Conservation (phyloP, 148 eudicot species). For the Fagopyrum homotropicum region DNA sequence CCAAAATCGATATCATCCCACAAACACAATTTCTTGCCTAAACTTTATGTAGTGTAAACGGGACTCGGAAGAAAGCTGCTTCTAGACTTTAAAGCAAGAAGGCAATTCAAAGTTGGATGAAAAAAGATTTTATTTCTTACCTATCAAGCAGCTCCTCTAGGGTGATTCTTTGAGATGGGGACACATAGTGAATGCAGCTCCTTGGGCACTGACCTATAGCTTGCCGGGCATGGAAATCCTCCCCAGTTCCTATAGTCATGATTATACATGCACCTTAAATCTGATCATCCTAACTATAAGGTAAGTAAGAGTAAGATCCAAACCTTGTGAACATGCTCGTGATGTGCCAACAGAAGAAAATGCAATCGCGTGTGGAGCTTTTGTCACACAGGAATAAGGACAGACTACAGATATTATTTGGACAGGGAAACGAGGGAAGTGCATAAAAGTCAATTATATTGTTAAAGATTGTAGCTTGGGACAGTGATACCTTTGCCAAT, state of each 20-base stretch:
- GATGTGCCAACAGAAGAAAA: constrained; percentile 73
- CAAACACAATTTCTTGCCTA: no score
- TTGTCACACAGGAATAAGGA: constrained; percentile 84
- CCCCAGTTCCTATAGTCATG: constrained; percentile 44
- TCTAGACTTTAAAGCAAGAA: not conserved
- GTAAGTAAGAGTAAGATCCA: constrained; percentile 10
- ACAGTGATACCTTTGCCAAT: constrained; percentile 60
- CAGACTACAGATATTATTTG: constrained; percentile 48
- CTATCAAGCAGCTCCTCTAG: constrained; percentile 81
- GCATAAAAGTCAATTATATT: not conserved
- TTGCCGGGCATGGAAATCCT: constrained; percentile 61
- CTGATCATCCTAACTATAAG: not conserved
- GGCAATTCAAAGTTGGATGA: not conserved
- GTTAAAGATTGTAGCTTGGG: not conserved
- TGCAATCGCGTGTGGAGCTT: constrained; percentile 72
- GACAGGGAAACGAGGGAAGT: not conserved
- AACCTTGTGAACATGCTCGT: constrained; percentile 76
- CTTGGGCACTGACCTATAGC: constrained; percentile 92
- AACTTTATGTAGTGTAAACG: no score
- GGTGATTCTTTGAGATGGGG: constrained; percentile 85
- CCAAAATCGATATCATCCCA: no score
- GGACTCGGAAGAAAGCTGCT: no score
- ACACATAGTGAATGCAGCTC: constrained; percentile 90
- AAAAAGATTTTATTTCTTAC: constrained; percentile 21
- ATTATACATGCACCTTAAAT: not conserved